phyloP scores from a whole-genome alignment of 208 protist genomes.

The Blechomonas ayalai region DNA sequence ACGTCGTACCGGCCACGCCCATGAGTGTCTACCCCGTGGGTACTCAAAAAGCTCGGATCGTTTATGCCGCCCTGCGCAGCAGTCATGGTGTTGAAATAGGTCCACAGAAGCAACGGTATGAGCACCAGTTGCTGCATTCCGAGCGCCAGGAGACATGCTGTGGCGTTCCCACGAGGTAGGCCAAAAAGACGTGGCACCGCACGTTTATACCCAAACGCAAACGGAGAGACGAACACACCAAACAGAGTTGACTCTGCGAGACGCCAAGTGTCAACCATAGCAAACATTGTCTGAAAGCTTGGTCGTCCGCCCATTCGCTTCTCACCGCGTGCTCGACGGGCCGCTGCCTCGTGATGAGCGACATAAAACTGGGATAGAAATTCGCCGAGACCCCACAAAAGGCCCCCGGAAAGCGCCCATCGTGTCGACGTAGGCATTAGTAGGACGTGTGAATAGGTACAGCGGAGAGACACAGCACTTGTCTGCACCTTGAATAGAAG shows the following conservation, averaged over 20 bases:
- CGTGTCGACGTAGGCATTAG: too few species aligned
- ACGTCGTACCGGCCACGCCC: constrained; percentile 31
- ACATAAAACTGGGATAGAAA: constrained; percentile 71
- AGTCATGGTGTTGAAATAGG: constrained; percentile 70
- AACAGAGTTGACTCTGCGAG: constrained; percentile 33
- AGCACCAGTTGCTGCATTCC: constrained; percentile 55
- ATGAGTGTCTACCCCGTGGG: constrained; percentile 10
- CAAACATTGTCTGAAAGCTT: constrained; percentile 34
- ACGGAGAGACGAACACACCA: constrained; percentile 22
- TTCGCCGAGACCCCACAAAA: constrained; percentile 42
- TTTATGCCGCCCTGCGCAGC: constrained; percentile 41
- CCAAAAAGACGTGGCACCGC: constrained; percentile 32
- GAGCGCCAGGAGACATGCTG: constrained; percentile 35
- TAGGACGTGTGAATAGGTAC: neutral
- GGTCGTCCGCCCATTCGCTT: constrained; percentile 20
- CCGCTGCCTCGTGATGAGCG: constrained; percentile 41
- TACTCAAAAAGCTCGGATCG: constrained; percentile 40
- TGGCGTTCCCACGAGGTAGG: constrained; percentile 14
- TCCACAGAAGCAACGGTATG: constrained; percentile 48
- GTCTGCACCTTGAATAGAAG: too few species aligned
- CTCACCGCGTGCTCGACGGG: constrained; percentile 27
- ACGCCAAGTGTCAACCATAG: constrained; percentile 46
- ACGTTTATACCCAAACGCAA: constrained; percentile 15
- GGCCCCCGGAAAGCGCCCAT: constrained; percentile 7
- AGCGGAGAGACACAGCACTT: neutral